Conservation (phyloP, 768 basidiomycete species). For the Hydnomerulius pinastri region DNA sequence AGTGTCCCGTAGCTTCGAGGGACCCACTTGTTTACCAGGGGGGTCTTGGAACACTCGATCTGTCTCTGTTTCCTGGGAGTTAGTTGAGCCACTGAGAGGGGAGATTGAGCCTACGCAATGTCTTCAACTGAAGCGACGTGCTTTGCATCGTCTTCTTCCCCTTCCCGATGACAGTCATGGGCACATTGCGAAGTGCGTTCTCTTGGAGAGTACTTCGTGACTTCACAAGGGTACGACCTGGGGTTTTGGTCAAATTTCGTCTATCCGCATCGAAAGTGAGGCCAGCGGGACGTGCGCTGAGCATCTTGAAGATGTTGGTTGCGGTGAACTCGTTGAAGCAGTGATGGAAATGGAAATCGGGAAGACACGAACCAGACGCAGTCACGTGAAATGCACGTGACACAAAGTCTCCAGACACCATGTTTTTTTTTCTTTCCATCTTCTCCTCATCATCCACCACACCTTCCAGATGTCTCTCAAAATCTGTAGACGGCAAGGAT, state of each 20-base stretch:
- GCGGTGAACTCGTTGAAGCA: not conserved
- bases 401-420: no score
- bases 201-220: constrained; percentile 44
- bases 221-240: constrained; percentile 48
- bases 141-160: constrained; percentile 41
- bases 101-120: constrained; percentile 25
- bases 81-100: not conserved
- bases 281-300: constrained; percentile 24
- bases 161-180: constrained; percentile 47
- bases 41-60: constrained; percentile 22
- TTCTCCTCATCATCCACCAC: no score
- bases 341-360: constrained; percentile 1
- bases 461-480: no score
- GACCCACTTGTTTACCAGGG: constrained; percentile 28
- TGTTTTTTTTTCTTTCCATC: no score
- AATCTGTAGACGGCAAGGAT: no score
- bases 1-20: constrained; percentile 26
- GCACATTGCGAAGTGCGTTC: constrained; percentile 44
- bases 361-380: constrained; percentile 24
- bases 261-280: constrained; percentile 31
- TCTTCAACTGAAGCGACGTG: constrained; percentile 36
- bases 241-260: constrained; percentile 47
- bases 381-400: constrained; percentile 27
- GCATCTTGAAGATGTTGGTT: constrained; percentile 23
- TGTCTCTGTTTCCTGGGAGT: constrained; percentile 13